These are phyloP conservation scores for Sphenostylis stenocarpa DNA, from an alignment of 306 rosid genomes.

Conservation along the genomic window DNA sequence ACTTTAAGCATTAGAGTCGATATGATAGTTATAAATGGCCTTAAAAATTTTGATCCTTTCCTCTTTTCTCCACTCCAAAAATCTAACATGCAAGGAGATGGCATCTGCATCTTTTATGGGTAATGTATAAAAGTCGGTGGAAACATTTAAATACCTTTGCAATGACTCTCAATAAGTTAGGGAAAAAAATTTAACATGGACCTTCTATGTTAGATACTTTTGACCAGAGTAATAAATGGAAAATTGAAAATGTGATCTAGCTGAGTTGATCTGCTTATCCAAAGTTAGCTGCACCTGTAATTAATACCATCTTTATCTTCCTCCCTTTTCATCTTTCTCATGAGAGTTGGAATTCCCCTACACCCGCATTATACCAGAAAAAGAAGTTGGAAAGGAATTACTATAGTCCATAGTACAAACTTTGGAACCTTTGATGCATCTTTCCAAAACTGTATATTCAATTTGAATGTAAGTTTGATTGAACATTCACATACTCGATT, in stretches of 20 bases:
- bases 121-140: constrained; percentile 15
- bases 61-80: background rate
- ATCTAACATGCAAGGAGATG: background rate
- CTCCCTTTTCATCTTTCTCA: background rate
- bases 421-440: background rate
- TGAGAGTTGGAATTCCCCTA: background rate
- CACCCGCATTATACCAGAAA: background rate
- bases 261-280: background rate
- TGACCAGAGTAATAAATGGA: constrained; percentile 23
- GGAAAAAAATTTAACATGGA: constrained; percentile 9
- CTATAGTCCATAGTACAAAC: background rate
- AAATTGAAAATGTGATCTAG: constrained; percentile 10
- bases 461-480: background rate
- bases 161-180: constrained; percentile 7
- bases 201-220: background rate
- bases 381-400: background rate
- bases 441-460: background rate
- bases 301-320: constrained; percentile 3
- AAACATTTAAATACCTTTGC: background rate
- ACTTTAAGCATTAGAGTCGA: background rate
- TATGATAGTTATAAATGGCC: background rate
- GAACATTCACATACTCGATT: background rate
- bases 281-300: background rate
- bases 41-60: background rate
- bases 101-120: background rate